Percentiles rank a stretch among this genome's conserved stretches.
These are phyloP conservation scores for Corinectria fuckeliana DNA, from an alignment of 2,329 filamentous ascomycete genomes.

Conservation along the genomic window DNA sequence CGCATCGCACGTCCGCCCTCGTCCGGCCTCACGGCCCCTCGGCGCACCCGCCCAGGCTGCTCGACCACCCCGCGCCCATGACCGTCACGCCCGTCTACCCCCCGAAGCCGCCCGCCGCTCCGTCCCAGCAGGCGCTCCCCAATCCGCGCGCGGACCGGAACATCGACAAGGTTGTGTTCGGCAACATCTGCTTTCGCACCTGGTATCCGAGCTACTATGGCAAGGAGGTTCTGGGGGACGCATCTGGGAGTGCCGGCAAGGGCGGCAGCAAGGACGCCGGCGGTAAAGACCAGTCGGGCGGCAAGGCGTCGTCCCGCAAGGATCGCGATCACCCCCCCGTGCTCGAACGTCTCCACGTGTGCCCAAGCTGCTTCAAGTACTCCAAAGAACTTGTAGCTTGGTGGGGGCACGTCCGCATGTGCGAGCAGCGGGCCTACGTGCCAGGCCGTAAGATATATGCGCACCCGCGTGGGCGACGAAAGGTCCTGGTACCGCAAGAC, in stretches of 20 bases:
- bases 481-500: constrained; percentile 46
- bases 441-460: constrained; percentile 79
- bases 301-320: constrained; percentile 41
- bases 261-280: constrained; percentile 39
- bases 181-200: constrained; percentile 81
- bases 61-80: constrained; percentile 38
- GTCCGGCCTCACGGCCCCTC: constrained; percentile 45
- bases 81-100: constrained; percentile 44
- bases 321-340: constrained; percentile 50
- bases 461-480: constrained; percentile 57
- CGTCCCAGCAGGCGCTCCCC: constrained; percentile 11
- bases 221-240: constrained; percentile 70
- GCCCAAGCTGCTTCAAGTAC: constrained; percentile 94
- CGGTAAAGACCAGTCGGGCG: constrained; percentile 35
- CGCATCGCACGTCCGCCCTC: constrained; percentile 39
- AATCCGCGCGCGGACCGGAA: constrained; percentile 69
- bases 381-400: constrained; percentile 67
- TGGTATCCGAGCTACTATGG: constrained; percentile 94
- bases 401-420: constrained; percentile 64
- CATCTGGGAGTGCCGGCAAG: constrained; percentile 41
- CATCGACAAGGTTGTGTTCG: constrained; percentile 85
- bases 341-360: constrained; percentile 80
- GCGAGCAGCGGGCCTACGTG: constrained; percentile 55
- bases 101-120: constrained; percentile 42
- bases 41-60: constrained; percentile 40